These are phyloP conservation scores for Polytrichum formosum DNA, from an alignment of 225 moss, liverwort and hornwort species.

Conservation along the genomic window DNA sequence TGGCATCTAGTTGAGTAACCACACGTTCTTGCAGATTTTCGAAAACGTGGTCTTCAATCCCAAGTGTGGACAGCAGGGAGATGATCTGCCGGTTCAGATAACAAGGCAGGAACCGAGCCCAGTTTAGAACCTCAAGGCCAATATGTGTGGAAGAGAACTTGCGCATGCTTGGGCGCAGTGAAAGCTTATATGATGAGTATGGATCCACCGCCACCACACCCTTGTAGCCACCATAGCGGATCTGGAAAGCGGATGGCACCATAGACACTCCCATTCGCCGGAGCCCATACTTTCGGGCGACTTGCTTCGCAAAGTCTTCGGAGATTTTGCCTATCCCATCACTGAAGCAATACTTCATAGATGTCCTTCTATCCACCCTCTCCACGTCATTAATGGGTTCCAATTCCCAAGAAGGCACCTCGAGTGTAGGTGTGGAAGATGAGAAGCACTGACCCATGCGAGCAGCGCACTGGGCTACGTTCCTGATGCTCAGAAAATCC, in stretches of 20 bases:
- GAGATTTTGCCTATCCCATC: constrained; percentile 98
- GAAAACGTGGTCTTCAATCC: constrained; percentile 65
- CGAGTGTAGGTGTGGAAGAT: constrained; percentile 63
- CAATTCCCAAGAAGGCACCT: constrained; percentile 63
- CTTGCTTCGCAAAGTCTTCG: constrained; percentile 50
- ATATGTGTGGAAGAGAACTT: constrained; percentile 79
- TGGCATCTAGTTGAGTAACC: constrained; percentile 60
- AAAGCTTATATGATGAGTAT: constrained; percentile 57
- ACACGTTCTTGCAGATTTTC: constrained; percentile 58
- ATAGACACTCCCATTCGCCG: constrained; percentile 24
- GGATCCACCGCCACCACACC: constrained; percentile 93
- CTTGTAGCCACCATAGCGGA: constrained; percentile 92
- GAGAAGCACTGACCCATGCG: constrained; percentile 99
- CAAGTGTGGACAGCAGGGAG: constrained; percentile 74
- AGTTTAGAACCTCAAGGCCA: constrained; percentile 71
- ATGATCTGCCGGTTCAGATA: constrained; percentile 90
- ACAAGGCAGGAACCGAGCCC: constrained; percentile 62
- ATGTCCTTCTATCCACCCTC: constrained; percentile 24
- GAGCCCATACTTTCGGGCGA: constrained; percentile 57
- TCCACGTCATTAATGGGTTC: constrained; percentile 68
- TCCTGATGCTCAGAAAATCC: constrained; percentile 75
- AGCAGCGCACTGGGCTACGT: constrained; percentile 91
- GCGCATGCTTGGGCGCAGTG: constrained; percentile 80
- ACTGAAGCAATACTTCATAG: constrained; percentile 66
- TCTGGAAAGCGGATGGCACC: constrained; percentile 88